Conservation (phyloP, 768 basidiomycete genomes). For the Lactarius sp. region DNA sequence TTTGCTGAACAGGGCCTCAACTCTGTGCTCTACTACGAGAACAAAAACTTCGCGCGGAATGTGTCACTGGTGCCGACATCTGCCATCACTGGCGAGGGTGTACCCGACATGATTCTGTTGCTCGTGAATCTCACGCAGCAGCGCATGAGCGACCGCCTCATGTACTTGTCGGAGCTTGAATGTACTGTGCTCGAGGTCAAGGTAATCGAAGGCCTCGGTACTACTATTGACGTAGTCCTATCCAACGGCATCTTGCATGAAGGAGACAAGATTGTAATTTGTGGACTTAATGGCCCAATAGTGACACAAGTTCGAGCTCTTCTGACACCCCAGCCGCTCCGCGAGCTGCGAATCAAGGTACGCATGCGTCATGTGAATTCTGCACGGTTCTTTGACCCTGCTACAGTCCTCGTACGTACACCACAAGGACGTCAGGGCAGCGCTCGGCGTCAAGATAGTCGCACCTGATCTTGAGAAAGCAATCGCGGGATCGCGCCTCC, state of each 20-base stretch:
- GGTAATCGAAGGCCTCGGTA: slow-evolving; percentile 95
- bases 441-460: slow-evolving; percentile 91
- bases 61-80: slow-evolving; percentile 98
- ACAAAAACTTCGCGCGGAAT: slow-evolving; percentile 90
- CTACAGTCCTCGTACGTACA: slow-evolving; percentile 90
- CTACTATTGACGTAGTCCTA: slow-evolving; percentile 94
- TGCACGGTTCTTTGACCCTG: slow-evolving; percentile 8
- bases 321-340: slow-evolving; percentile 91
- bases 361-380: slow-evolving; percentile 22
- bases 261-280: slow-evolving; percentile 91
- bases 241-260: slow-evolving; percentile 91
- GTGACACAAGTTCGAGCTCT: slow-evolving; percentile 92
- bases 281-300: slow-evolving; percentile 96
- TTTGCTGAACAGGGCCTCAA: slow-evolving; percentile 99
- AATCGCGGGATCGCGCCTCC: slow-evolving; percentile 91
- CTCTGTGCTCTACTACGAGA: slow-evolving; percentile 93
- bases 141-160: slow-evolving; percentile 93
- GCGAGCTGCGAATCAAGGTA: slow-evolving; percentile 94
- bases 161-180: slow-evolving; percentile 97
- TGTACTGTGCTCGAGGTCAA: slow-evolving; percentile 99
- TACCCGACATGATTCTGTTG: slow-evolving; percentile 99
- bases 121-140: slow-evolving; percentile 96
- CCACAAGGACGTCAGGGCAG: slow-evolving; percentile 95
- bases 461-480: slow-evolving; percentile 97
- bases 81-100: slow-evolving; percentile 95